phyloP scores from a whole-genome alignment of 768 basidiomycete genomes.

The Leucocoprinus sp. region DNA sequence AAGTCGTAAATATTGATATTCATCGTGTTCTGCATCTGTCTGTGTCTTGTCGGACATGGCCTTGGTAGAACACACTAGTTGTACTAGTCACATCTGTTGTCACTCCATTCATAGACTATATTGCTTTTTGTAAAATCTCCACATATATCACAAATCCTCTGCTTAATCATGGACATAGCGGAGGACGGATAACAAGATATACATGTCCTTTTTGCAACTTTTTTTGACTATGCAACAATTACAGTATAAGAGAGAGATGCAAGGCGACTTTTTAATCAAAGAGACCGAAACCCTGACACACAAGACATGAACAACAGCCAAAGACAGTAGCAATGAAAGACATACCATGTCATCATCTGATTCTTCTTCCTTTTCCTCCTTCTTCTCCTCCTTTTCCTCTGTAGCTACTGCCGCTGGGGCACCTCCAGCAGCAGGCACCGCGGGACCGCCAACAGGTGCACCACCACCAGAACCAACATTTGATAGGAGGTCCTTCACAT shows the following conservation, averaged over 20 bases:
- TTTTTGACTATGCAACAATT: constrained; percentile 14
- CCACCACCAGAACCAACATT: constrained; percentile 93
- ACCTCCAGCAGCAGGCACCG: constrained; percentile 51
- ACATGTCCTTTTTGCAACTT: constrained; percentile 12
- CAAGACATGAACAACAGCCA: neutral
- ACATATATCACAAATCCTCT: too few species aligned
- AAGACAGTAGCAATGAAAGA: constrained; percentile 7
- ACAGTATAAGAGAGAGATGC: constrained; percentile 13
- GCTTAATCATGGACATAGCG: neutral
- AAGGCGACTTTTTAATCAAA: constrained; percentile 63
- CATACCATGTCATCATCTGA: constrained; percentile 86
- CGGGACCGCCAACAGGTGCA: constrained; percentile 53
- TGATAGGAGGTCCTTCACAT: constrained; percentile 91
- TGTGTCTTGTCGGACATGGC: neutral
- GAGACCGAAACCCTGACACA: constrained; percentile 81
- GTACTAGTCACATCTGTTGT: too few species aligned
- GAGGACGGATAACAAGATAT: neutral
- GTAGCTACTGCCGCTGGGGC: constrained; percentile 61
- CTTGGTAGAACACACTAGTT: neutral
- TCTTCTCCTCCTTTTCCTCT: constrained; percentile 80
- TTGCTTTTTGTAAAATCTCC: too few species aligned
- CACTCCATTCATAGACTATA: too few species aligned
- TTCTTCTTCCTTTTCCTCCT: constrained; percentile 58
- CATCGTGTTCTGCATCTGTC: constrained; percentile 48
- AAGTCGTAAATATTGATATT: constrained; percentile 83